Base-by-base conservation (phyloP, 2,329 filamentous ascomycete species). In the Neoarthrinium moseri region DNA sequence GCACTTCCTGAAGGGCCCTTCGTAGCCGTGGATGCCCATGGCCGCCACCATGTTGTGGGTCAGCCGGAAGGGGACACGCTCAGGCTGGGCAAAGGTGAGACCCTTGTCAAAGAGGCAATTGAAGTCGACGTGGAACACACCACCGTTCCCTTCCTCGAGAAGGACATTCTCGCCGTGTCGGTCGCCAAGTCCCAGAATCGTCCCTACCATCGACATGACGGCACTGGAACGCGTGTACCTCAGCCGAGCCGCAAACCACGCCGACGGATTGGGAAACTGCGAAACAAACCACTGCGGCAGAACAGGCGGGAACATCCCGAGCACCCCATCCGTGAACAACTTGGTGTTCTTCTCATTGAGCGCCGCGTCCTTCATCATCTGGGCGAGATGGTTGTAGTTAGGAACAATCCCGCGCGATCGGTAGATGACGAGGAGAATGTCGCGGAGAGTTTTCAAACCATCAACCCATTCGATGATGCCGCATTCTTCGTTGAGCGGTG, bases 91-190 rank as follows among this genome's bases (percentile, higher is more conserved):
- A 63, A 99, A 97, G 0, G 91, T 96, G 32, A 92, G 80, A 2
- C 94, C 94, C 62, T 99, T 99, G 73, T 99, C 95, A 65, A 99
- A 99, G 4, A 99, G 83, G 67, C 95, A 99, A 70, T 99, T 99
- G 77, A 99, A 99, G 69, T 99, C 94, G 36, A 99, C 95, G 67
- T 99, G 94, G 67, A 99, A 89, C 3, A 95, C 84, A 42, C 92
- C 92, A 35, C 95, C 94, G 53, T 91, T 95, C 46, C 88, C 87
- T 70, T 97, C 90, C 66, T 97, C 91, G 24, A 99, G 83, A 23
- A 96, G 81, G 45, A 99, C 89, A 66, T 99, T 99, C 67, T 99
- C 94, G 48, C 92, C 92, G 68, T 99, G 94, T 4, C 94, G 85
- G 67, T 99, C 94, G 30, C 94, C 94, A 1, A 99, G 76, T 0